phyloP scores from a whole-genome alignment of 2,329 filamentous ascomycete genomes.

The Berkeleyomyces rouxiae region DNA sequence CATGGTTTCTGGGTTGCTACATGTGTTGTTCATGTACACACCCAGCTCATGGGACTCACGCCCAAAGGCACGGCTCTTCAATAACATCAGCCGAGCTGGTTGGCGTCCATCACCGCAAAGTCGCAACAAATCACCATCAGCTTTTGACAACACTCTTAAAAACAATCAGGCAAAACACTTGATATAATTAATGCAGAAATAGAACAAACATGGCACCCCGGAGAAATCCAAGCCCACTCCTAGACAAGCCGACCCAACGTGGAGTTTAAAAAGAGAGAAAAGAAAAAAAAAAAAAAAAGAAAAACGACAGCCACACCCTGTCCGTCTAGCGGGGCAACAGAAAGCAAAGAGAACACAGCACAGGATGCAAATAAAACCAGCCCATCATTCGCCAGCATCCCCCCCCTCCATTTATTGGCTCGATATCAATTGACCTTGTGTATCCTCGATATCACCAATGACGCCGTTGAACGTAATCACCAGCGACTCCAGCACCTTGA shows the following conservation, averaged over 20 bases:
- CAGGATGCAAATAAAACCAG: not conserved
- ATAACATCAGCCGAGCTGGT: no score
- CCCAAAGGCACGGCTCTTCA: no score
- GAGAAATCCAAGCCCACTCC: not conserved
- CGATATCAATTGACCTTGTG: constrained; percentile 28
- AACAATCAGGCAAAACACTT: not conserved
- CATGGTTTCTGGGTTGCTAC: no score
- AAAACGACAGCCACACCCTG: not conserved
- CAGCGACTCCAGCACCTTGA: constrained; percentile 48
- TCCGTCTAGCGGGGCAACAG: not conserved
- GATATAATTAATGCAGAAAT: not conserved
- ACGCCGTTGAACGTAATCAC: constrained; percentile 58
- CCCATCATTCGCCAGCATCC: not conserved
- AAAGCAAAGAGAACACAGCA: not conserved
- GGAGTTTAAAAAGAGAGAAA: not conserved
- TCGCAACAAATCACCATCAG: constrained; percentile 8
- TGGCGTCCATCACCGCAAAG: not conserved
- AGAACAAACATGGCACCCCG: not conserved
- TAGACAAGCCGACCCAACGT: not conserved
- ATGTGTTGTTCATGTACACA: no score
- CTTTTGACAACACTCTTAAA: not conserved
- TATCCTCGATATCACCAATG: constrained; percentile 48
- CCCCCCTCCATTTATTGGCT: constrained; percentile 22
- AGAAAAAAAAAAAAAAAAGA: not conserved
- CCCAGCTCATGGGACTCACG: no score